A percentile compares a stretch with the other conserved stretches of the same genome.
phyloP scores from a whole-genome alignment of 768 basidiomycete species.

The Macrolepiota albuminosa region DNA sequence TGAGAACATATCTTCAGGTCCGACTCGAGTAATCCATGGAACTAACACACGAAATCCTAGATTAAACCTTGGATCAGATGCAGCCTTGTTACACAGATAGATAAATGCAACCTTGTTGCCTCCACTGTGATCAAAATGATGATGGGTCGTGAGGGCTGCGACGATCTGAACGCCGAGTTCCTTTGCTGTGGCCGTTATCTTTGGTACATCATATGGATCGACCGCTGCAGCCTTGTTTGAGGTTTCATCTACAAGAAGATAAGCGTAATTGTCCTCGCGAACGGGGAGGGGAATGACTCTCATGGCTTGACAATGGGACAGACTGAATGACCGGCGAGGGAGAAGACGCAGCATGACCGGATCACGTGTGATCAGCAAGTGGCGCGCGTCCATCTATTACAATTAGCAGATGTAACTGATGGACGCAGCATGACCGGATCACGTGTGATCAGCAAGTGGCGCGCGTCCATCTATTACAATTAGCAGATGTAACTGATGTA shows the following conservation, averaged over 20 bases:
- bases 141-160: conserved; percentile 85
- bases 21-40: background rate
- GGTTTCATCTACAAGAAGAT: conserved; percentile 68
- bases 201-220: conserved; percentile 75
- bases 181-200: conserved; percentile 60
- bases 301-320: conserved; percentile 40
- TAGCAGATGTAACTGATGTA: background rate
- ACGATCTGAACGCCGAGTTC: conserved; percentile 59
- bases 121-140: conserved; percentile 86
- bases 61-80: background rate
- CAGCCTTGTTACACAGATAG: background rate
- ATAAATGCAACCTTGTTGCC: conserved; percentile 65
- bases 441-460: conserved; percentile 1
- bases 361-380: conserved; percentile 3
- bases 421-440: conserved; percentile 11
- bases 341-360: conserved; percentile 12
- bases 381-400: background rate
- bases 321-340: conserved; percentile 13
- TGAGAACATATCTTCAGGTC: conserved; percentile 16
- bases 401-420: background rate
- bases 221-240: conserved; percentile 70
- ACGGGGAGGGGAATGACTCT: conserved; percentile 76
- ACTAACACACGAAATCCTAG: conserved; percentile 48
- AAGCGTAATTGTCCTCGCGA: conserved; percentile 81
- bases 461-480: background rate